phyloP scores from a whole-genome alignment of 495 filamentous ascomycete species.

The Penicillium canariense region DNA sequence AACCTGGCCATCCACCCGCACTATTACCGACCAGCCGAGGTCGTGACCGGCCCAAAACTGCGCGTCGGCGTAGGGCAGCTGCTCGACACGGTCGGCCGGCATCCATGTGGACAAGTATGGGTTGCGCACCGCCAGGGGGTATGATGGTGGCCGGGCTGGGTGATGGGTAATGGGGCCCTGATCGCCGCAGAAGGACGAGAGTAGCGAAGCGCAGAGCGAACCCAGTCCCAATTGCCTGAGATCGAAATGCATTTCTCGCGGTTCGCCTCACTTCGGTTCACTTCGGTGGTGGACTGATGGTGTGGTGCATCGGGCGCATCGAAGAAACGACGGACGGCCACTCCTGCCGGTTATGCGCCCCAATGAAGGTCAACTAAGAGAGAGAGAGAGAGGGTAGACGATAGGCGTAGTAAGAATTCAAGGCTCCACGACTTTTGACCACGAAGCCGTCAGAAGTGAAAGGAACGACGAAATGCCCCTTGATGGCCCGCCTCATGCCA shows the following conservation, averaged over 20 bases:
- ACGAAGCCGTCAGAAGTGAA: not conserved
- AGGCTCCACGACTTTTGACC: too few relatives aligned
- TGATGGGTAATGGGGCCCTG: slow-evolving; percentile 17
- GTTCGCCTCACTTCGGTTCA: too few relatives aligned
- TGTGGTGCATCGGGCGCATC: not conserved
- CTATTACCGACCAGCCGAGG: slow-evolving; percentile 48
- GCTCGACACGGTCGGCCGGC: slow-evolving; percentile 37
- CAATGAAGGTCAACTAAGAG: too few relatives aligned
- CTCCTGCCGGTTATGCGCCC: not conserved
- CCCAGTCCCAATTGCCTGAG: slow-evolving; percentile 22
- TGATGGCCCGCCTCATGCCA: not conserved
- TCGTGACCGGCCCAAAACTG: slow-evolving; percentile 52
- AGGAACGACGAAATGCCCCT: not conserved
- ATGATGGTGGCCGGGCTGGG: slow-evolving; percentile 43
- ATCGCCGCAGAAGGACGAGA: slow-evolving; percentile 18
- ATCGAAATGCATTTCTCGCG: slow-evolving; percentile 25
- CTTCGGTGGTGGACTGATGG: too few relatives aligned
- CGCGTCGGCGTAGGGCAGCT: slow-evolving; percentile 39
- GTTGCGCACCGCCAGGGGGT: slow-evolving; percentile 48
- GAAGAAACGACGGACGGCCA: not conserved
- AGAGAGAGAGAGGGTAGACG: not conserved
- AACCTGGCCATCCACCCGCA: slow-evolving; percentile 44
- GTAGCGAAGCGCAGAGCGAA: slow-evolving; percentile 24
- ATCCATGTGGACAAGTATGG: slow-evolving; percentile 50
- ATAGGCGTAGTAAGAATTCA: not conserved